Evolutionary conservation across 148 eudicot species (phyloP).

Genomic region (Rhododendron williamsianum): DNA sequence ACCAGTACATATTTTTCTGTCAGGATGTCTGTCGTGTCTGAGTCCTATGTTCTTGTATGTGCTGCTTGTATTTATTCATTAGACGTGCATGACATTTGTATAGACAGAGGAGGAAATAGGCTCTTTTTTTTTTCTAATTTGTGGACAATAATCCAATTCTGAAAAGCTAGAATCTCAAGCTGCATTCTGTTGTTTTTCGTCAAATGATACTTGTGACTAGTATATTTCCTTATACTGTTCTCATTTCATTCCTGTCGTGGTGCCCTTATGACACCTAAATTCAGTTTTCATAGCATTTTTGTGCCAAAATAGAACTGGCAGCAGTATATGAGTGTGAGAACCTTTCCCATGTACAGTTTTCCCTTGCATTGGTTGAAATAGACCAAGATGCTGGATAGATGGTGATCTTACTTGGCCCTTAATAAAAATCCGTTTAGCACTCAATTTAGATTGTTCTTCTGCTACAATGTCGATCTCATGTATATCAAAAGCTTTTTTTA

Average conservation of each 20-base stretch:
- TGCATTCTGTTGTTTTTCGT: not conserved
- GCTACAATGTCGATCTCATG: not conserved
- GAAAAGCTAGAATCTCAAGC: not conserved
- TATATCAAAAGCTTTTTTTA: not conserved
- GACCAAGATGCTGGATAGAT: not conserved
- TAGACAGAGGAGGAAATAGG: not conserved
- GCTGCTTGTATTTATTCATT: not conserved
- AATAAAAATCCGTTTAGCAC: not conserved
- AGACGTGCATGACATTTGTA: not conserved
- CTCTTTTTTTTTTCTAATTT: not conserved
- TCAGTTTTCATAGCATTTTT: not conserved
- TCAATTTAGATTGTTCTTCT: not conserved
- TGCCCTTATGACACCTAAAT: not conserved
- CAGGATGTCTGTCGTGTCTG: not conserved
- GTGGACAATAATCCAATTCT: not conserved
- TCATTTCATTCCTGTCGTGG: not conserved
- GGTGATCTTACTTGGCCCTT: not conserved
- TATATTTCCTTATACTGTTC: not conserved
- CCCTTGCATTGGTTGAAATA: not conserved
- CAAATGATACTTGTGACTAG: not conserved
- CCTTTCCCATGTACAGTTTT: not conserved
- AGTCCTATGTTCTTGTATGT: not conserved
- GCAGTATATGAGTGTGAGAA: not conserved
- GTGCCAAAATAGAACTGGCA: not conserved
- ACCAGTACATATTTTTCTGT: not conserved